Evolutionary conservation across 2,329 filamentous ascomycete species (phyloP).

Genomic region (Fusarium sp.): DNA sequence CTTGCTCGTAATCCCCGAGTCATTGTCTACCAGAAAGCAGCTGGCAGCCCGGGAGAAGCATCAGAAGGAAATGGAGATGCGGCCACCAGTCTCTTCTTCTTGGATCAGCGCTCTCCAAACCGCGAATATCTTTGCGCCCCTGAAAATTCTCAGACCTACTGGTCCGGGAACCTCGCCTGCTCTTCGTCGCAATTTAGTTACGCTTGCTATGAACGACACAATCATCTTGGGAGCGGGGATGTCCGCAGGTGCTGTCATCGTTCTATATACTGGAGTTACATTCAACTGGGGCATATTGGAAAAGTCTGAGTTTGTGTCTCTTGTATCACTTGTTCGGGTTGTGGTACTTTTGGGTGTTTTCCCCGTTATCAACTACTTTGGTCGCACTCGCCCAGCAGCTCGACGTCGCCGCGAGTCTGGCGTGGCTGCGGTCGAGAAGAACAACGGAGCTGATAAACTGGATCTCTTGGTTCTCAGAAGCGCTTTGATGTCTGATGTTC

Average conservation of each 20-base stretch:
- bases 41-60: slow-evolving; percentile 77
- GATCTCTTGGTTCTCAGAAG: slow-evolving; percentile 83
- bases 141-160: slow-evolving; percentile 82
- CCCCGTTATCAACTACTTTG: slow-evolving; percentile 80
- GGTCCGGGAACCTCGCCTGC: slow-evolving; percentile 69
- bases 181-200: slow-evolving; percentile 83
- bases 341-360: slow-evolving; percentile 79
- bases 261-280: slow-evolving; percentile 84
- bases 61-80: slow-evolving; percentile 59
- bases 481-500: slow-evolving; percentile 80
- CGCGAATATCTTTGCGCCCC: slow-evolving; percentile 79
- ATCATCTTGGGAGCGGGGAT: slow-evolving; percentile 85
- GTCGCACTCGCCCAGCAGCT: slow-evolving; percentile 69
- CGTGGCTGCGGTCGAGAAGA: slow-evolving; percentile 59
- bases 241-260: slow-evolving; percentile 82
- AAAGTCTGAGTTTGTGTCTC: slow-evolving; percentile 82
- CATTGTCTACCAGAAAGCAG: slow-evolving; percentile 80
- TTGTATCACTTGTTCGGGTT: slow-evolving; percentile 83
- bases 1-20: slow-evolving; percentile 82
- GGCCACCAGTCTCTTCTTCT: slow-evolving; percentile 41
- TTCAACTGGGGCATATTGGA: slow-evolving; percentile 89
- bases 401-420: slow-evolving; percentile 57
- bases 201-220: slow-evolving; percentile 84
- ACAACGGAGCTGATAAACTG: slow-evolving; percentile 79
- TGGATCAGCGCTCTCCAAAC: slow-evolving; percentile 56